Conservation (phyloP, 1,284 basidiomycete species). For the Heterobasidion occidentale region DNA sequence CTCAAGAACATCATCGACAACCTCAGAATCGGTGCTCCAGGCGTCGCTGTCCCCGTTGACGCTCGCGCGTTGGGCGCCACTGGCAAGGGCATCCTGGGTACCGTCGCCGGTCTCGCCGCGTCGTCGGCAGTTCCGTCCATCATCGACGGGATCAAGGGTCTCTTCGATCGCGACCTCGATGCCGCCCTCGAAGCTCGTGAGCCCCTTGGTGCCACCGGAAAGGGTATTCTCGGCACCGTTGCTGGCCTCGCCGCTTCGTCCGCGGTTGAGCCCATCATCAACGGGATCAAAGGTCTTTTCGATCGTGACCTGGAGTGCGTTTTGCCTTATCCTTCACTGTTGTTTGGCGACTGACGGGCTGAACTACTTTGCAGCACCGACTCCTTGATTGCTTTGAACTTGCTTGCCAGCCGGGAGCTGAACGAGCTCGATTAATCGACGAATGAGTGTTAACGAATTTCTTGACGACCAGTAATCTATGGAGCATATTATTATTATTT, state of each 20-base stretch:
- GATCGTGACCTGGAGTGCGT: background rate
- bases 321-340: background rate
- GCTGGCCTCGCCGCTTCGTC: background rate
- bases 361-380: background rate
- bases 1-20: background rate
- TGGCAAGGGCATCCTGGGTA: slow-evolving; percentile 2
- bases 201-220: background rate
- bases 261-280: background rate
- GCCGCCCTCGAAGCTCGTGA: background rate
- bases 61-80: background rate
- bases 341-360: background rate
- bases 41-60: background rate
- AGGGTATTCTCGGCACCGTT: background rate
- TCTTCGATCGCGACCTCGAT: background rate
- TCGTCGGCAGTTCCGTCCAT: background rate
- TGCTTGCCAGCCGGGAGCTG: background rate
- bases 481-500: background rate
- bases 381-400: background rate
- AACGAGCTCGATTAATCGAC: background rate
- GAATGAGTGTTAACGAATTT: background rate
- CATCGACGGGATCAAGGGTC: background rate
- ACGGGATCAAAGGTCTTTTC: slow-evolving; percentile 1
- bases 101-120: background rate
- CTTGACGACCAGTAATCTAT: background rate
- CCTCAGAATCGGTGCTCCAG: background rate